Conservation (phyloP, 192 early-diverging fungal species). For the Umbelopsis ramanniana region DNA sequence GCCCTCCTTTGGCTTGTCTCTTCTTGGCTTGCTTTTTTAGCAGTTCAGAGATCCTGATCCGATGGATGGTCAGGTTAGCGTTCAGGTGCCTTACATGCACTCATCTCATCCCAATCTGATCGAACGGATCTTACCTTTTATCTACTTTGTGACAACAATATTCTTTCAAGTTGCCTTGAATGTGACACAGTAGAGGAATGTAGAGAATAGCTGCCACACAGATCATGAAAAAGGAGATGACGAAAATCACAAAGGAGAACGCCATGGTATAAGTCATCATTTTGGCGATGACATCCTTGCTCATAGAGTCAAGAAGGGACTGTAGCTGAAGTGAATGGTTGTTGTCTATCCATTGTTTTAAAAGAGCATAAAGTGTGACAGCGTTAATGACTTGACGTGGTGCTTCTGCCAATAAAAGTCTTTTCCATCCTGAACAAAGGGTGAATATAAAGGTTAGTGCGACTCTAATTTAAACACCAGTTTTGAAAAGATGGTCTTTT, state of each 20-base stretch:
- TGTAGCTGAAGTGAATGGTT: slow-evolving; percentile 17
- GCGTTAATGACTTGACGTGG: slow-evolving; percentile 79
- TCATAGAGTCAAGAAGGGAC: slow-evolving; percentile 19
- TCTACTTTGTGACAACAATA: slow-evolving; percentile 90
- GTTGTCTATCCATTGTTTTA: slow-evolving; percentile 33
- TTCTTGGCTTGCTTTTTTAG: slow-evolving; percentile 31
- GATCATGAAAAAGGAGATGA: slow-evolving; percentile 54
- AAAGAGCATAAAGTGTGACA: slow-evolving; percentile 48
- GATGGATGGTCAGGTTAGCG: neutral
- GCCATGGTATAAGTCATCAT: slow-evolving; percentile 51
- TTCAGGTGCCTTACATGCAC: neutral
- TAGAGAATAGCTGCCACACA: slow-evolving; percentile 73
- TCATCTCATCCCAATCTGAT: too few relatives aligned
- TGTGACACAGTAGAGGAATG: slow-evolving; percentile 77
- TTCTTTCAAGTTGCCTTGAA: slow-evolving; percentile 88
- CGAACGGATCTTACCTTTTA: slow-evolving; percentile 66
- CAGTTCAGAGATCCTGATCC: slow-evolving; percentile 27
- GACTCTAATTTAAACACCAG: neutral
- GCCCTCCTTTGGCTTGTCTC: neutral
- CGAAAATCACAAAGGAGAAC: slow-evolving; percentile 67
- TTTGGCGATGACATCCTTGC: slow-evolving; percentile 30
- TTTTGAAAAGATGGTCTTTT: too few relatives aligned
- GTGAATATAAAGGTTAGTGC: neutral
- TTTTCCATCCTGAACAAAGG: slow-evolving; percentile 73
- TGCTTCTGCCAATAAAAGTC: slow-evolving; percentile 81